These are phyloP conservation scores for Paecilomyces sp. DNA, from an alignment of 2,329 filamentous ascomycete genomes.

Conservation along the genomic window DNA sequence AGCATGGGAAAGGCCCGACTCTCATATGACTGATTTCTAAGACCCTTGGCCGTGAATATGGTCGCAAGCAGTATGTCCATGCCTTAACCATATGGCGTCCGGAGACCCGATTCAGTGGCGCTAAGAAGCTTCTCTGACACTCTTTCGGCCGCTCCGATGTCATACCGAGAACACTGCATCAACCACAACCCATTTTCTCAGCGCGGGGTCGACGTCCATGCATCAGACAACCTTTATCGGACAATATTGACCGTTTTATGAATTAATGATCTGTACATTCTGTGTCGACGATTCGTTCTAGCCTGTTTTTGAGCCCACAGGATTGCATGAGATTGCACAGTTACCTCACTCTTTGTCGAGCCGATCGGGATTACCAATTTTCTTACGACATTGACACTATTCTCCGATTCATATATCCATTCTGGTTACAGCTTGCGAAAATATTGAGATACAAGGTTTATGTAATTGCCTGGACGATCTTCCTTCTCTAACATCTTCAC, in stretches of 20 bases:
- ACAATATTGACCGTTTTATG: neutral
- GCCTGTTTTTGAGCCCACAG: neutral
- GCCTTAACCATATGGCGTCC: neutral
- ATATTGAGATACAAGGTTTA: neutral
- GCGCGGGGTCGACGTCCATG: neutral
- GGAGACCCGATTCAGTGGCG: neutral
- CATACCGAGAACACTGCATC: neutral
- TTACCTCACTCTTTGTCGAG: neutral
- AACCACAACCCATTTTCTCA: neutral
- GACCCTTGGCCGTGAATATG: neutral
- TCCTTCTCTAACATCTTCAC: neutral
- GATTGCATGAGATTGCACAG: neutral
- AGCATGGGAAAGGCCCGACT: neutral
- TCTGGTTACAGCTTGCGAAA: neutral
- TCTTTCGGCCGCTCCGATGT: neutral
- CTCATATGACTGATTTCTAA: neutral
- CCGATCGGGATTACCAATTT: neutral
- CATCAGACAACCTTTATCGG: neutral
- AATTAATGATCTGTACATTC: neutral
- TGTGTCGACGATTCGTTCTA: neutral
- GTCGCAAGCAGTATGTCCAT: neutral
- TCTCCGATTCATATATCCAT: neutral
- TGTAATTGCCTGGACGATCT: neutral
- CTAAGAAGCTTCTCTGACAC: neutral
- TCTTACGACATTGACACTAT: neutral